Evolutionary conservation across 2,329 filamentous ascomycete genomes (phyloP), one percentile per base, ranked within the genome.

Genomic region (Claviceps arundinis): DNA sequence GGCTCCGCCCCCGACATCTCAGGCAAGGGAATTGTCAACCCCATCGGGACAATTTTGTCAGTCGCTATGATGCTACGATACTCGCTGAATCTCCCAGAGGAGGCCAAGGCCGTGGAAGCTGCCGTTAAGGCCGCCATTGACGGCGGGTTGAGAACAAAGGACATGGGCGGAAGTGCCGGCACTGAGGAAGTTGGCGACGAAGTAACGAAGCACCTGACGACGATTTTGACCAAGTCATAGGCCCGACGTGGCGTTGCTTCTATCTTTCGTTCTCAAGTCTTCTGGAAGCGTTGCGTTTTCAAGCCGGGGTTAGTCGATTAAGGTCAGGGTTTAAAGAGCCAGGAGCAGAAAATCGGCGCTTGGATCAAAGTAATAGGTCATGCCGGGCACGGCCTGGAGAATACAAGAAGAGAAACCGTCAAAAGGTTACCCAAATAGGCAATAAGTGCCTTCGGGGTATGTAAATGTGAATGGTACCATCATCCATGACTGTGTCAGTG

Each of bases 51-150:
- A 51, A 89, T 97, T 57, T 80, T 97, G 44, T 95, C 89, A 13
- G 78, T 95, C 14, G 89, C 89, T 62, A 95, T 97, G 89, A 87
- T 98, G 84, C 78, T 96, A 63, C 85, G 89, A 64, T 97, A 96
- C 76, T 95, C 89, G 14, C 80, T 97, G 54, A 81, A 82, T 62
- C 80, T 90, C 58, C 82, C 85, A 34, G 76, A 81, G 49, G 84
- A 96, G 69, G 86, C 90, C 37, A 77, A 80, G 55, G 81, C 83
- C 48, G 81, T 96, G 56, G 89, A 96, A 71, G 77, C 82, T 55
- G 89, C 90, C 3, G 89, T 95, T 49, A 79, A 80, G 64, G 80
- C 77, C 52, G 85, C 87, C 50, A 85, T 96, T 57, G 89, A 96
- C 66, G 77, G 74, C 51, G 88, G 88, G 38, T 69, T 90, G 47